Evolutionary conservation across 2,329 filamentous ascomycete genomes (phyloP).

Genomic region (Cladobotryum protrusum): DNA sequence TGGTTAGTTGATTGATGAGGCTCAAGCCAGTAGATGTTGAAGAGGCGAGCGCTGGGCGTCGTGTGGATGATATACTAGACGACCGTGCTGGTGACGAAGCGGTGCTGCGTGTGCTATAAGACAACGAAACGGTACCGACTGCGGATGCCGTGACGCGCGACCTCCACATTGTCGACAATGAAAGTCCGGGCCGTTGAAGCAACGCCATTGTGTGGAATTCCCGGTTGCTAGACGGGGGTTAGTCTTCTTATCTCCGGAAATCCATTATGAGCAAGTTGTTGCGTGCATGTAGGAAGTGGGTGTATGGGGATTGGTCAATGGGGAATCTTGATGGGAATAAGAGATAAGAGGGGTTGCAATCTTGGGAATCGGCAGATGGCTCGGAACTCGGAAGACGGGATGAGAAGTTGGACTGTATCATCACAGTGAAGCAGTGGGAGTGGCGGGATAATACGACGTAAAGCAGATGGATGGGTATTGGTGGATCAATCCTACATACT

Average conservation of each 20-base stretch:
- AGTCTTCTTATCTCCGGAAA: neutral
- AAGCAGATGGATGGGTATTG: too few relatives aligned
- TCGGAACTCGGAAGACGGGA: neutral
- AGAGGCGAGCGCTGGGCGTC: slow-evolving; percentile 4
- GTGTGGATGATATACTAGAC: neutral
- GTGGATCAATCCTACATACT: too few relatives aligned
- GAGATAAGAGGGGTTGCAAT: neutral
- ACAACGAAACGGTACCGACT: slow-evolving; percentile 7
- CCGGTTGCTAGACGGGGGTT: neutral
- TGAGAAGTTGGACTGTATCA: too few relatives aligned
- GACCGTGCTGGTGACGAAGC: slow-evolving; percentile 1
- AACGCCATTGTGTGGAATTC: slow-evolving; percentile 17
- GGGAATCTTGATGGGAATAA: neutral
- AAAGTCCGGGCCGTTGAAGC: slow-evolving; percentile 20
- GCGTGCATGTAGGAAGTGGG: slow-evolving; percentile 3
- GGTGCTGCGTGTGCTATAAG: slow-evolving; percentile 3
- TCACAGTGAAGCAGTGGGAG: too few relatives aligned
- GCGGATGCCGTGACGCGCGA: slow-evolving; percentile 14
- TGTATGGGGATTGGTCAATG: slow-evolving; percentile 1
- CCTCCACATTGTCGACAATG: slow-evolving; percentile 18
- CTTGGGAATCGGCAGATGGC: neutral
- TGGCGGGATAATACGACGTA: too few relatives aligned
- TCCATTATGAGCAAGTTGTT: neutral
- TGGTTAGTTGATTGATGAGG: neutral
- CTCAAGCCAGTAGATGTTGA: neutral